Evolutionary conservation across 306 rosid species (phyloP), one percentile per base, ranked within the genome.

Genomic region (Pterocarpus macrocarpus): DNA sequence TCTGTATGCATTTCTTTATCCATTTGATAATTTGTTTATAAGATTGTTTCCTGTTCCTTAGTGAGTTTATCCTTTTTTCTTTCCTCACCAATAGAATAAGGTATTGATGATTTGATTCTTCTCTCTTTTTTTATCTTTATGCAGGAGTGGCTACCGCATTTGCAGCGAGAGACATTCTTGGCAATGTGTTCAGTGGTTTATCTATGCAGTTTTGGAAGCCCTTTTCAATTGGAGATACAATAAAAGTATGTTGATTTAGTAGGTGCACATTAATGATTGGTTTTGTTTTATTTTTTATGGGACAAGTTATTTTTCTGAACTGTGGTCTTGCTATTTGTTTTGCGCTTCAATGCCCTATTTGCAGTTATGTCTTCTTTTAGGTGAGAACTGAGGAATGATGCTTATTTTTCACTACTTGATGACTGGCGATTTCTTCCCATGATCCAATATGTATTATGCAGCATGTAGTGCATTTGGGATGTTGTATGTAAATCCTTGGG

Each of bases 121-220:
- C 49, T 79, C 53, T 45, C 71, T 7, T 55, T 82, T 55, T 84
- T 62, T 66, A 55, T 76, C 79, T 69, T 47, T 68, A 38, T 82
- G 73, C 89, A 95, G 98, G 99, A 86, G 97, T 95, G 71, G 97
- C 98, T 67, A 86, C 92, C 77, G 99, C 99, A 71, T 95, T 95
- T 75, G 97, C 96, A 82, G 93, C 98, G 22, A 88, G 76, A 80
- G 98, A 95, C 57, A 69, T 95, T 58, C 98, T 95, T 77, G 98
- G 98, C 49, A 95, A 95, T 75, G 89, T 95, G 64, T 85, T 91
- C 59, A 95, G 97, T 69, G 98, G 99, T 80, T 83, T 93, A 64
- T 85, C 91, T 22, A 87, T 95, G 94, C 99, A 95, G 67, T 95
- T 95, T 82, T 89, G 96, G 2, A 90, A 84, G 90, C 99, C 98